Evolutionary conservation across 257 asterid genomes (phyloP).

Genomic region (Solanum stenotomum): DNA sequence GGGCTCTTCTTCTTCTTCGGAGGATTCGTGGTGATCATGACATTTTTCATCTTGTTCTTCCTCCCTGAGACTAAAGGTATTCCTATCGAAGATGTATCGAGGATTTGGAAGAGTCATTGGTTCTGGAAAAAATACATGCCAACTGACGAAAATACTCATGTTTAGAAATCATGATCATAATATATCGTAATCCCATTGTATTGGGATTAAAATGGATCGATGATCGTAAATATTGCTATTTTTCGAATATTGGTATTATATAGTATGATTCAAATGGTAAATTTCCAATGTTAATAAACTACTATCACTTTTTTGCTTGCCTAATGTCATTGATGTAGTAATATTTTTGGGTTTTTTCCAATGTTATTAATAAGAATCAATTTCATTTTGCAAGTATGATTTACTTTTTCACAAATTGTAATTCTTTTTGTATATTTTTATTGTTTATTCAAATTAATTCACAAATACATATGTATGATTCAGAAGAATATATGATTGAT

Average conservation of each 20-base stretch:
- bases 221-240: background rate
- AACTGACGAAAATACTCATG: conserved; percentile 17
- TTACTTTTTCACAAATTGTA: background rate
- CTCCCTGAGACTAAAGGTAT: conserved; percentile 80
- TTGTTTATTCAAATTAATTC: too few species aligned
- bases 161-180: background rate
- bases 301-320: background rate
- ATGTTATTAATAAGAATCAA: background rate
- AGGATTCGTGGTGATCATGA: conserved; percentile 47
- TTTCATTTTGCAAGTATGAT: background rate
- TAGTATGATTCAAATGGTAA: background rate
- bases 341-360: background rate
- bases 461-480: background rate
- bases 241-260: background rate
- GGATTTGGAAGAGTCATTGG: conserved; percentile 73
- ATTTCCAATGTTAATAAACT: background rate
- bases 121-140: conserved; percentile 51
- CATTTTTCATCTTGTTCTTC: conserved; percentile 35
- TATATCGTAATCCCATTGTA: background rate
- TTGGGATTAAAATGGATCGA: background rate
- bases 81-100: conserved; percentile 64
- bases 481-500: background rate
- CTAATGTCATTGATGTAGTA: background rate
- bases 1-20: conserved; percentile 71
- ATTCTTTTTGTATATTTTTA: too few species aligned